phyloP scores from a whole-genome alignment of 805 yeast genomes.

The Debaryomyces maramus region DNA sequence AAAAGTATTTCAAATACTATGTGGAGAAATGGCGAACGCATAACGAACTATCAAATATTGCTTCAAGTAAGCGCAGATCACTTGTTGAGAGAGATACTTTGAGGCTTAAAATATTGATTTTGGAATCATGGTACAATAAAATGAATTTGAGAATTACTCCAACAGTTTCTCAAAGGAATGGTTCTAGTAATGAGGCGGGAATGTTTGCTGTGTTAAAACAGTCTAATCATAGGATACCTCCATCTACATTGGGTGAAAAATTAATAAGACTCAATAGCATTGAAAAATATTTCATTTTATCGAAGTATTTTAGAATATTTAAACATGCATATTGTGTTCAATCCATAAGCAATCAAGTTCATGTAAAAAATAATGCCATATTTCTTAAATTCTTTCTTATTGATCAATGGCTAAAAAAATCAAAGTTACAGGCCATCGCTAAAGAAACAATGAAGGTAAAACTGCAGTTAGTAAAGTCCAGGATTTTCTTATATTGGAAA shows the following conservation, averaged over 20 bases:
- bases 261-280: constrained; percentile 11
- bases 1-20: not conserved
- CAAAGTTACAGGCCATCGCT: constrained; percentile 8
- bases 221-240: not conserved
- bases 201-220: not conserved
- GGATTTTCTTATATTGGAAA: constrained; percentile 14
- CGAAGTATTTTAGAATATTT: constrained; percentile 19
- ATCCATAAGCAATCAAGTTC: constrained; percentile 2
- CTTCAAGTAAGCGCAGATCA: not conserved
- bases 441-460: constrained; percentile 6
- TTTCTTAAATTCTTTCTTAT: constrained; percentile 12
- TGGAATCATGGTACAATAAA: constrained; percentile 13
- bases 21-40: not conserved
- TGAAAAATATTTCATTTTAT: constrained; percentile 16
- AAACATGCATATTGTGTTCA: constrained; percentile 2
- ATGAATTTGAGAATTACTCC: constrained; percentile 5
- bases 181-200: not conserved
- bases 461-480: constrained; percentile 3
- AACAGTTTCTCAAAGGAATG: not conserved
- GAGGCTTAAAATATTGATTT: constrained; percentile 2
- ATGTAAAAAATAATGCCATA: constrained; percentile 3
- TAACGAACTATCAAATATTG: not conserved
- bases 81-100: not conserved
- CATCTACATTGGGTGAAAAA: constrained; percentile 10
- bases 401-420: constrained; percentile 16